Base-by-base conservation (phyloP, 345 rosid species). In the Acer yangbiense region DNA sequence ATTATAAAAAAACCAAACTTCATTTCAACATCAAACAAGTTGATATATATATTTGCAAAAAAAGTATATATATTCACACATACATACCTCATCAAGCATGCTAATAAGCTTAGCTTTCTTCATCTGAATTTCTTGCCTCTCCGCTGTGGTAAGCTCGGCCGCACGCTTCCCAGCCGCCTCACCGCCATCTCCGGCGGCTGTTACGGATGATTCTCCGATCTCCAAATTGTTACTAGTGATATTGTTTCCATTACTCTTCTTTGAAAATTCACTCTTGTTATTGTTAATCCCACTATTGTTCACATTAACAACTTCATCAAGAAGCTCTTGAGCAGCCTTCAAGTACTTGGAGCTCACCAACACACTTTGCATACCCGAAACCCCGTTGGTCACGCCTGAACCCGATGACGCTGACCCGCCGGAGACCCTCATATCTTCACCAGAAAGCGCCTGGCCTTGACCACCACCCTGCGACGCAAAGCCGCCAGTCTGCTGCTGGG, bases 91-190 rank as follows among this genome's bases (percentile, higher is more conserved):
- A 61, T 93, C 97, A 64, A 95, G 93, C 98, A 95, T 95, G 85
- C 64, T 88, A 54, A 89, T 89, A 32, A 95, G 93, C 83, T 93
- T 95, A 8, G 97, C 98, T 85, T 93, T 95, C 87, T 89, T 95
- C 97, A 91, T 93, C 95, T 95, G 99, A 89, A 93, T 90, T 73
- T 93, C 99, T 81, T 95, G 99, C 71, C 97, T 92, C 87, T 95
- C 99, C 1, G 92, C 94, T 25, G 93, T 91, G 57, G 88, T 79
- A 23, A 93, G 86, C 77, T 95, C 98, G 21, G 87, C 85, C 7
- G 73, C 71, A 46, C 89, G 82, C 79, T 89, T 95, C 41, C 87
- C 89, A 52, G 79, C 77, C 1, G 78, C 82, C n/a, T 85, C 91
- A 54, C 81, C 92, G 6, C 80, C 92, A 13, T 86, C 90, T 71